phyloP scores from a whole-genome alignment of 2,329 filamentous ascomycete genomes.

The Beauveria medogensis region DNA sequence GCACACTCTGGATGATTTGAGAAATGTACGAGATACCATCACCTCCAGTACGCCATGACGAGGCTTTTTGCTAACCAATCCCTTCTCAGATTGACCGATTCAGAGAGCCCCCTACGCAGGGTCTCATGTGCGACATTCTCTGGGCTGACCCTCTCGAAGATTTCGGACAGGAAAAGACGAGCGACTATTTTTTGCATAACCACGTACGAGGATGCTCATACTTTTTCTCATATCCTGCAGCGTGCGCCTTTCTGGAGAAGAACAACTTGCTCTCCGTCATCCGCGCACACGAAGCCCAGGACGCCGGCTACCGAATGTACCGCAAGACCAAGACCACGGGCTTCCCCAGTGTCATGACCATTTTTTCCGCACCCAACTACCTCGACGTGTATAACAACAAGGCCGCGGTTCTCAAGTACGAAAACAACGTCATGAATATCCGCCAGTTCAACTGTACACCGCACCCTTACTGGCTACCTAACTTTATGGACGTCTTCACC shows the following conservation, averaged over 20 bases:
- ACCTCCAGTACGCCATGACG: not conserved
- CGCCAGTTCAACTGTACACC: slow-evolving; percentile 99
- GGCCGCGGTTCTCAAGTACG: slow-evolving; percentile 95
- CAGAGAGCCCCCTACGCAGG: slow-evolving; percentile 92
- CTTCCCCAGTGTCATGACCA: slow-evolving; percentile 99
- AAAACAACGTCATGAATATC: slow-evolving; percentile 99
- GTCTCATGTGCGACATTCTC: slow-evolving; percentile 97
- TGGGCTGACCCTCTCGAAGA: slow-evolving; percentile 98
- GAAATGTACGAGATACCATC: slow-evolving; percentile 52
- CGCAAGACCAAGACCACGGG: slow-evolving; percentile 95
- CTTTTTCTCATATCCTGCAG: slow-evolving; percentile 97
- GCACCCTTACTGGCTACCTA: slow-evolving; percentile 97
- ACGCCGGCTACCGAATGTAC: slow-evolving; percentile 98
- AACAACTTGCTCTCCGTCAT: slow-evolving; percentile 97
- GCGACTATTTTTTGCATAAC: slow-evolving; percentile 96
- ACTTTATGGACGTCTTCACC: slow-evolving; percentile 99
- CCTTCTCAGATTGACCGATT: slow-evolving; percentile 74
- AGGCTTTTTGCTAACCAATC: slow-evolving; percentile 14
- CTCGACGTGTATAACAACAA: slow-evolving; percentile 99
- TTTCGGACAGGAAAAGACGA: slow-evolving; percentile 97
- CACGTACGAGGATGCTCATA: slow-evolving; percentile 97
- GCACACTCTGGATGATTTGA: slow-evolving; percentile 89
- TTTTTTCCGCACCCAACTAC: slow-evolving; percentile 98
- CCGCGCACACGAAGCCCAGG: slow-evolving; percentile 94
- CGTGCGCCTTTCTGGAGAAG: slow-evolving; percentile 96